Evolutionary conservation across 371 early-diverging fungal species (phyloP).

Genomic region (Mucor plumbeus): DNA sequence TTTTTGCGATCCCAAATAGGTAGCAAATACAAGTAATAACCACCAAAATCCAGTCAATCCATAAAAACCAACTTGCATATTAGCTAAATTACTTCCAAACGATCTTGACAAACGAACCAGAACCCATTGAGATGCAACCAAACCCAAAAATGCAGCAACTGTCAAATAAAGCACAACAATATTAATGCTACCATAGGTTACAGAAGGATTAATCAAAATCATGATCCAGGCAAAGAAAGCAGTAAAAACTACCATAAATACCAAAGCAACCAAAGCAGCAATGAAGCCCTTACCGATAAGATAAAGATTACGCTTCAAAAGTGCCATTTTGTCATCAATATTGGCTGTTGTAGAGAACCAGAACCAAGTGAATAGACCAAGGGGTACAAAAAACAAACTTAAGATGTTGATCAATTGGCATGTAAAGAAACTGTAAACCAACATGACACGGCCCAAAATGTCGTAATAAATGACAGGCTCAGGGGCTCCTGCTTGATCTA

Average conservation of each 20-base stretch:
- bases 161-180: constrained; percentile 20
- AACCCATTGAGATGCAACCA: constrained; percentile 27
- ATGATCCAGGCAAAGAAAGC: constrained; percentile 20
- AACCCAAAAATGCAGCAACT: constrained; percentile 28
- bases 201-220: constrained; percentile 33
- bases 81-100: background rate
- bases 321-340: constrained; percentile 6
- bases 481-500: constrained; percentile 23
- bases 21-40: constrained; percentile 42
- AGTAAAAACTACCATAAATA: constrained; percentile 18
- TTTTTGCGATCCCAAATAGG: constrained; percentile 27
- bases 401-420: constrained; percentile 47
- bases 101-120: constrained; percentile 1
- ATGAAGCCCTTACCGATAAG: constrained; percentile 21
- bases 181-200: constrained; percentile 35
- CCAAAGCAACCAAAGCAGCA: constrained; percentile 18
- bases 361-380: constrained; percentile 22
- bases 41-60: constrained; percentile 55
- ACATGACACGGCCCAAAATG: constrained; percentile 52
- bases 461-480: constrained; percentile 53
- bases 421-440: constrained; percentile 52
- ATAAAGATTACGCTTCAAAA: background rate
- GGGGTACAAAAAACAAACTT: constrained; percentile 39
- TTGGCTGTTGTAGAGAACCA: constrained; percentile 3
- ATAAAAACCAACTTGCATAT: constrained; percentile 24